These are phyloP conservation scores for Medicago truncatula DNA, from an alignment of 306 rosid species.

Conservation along the genomic window DNA sequence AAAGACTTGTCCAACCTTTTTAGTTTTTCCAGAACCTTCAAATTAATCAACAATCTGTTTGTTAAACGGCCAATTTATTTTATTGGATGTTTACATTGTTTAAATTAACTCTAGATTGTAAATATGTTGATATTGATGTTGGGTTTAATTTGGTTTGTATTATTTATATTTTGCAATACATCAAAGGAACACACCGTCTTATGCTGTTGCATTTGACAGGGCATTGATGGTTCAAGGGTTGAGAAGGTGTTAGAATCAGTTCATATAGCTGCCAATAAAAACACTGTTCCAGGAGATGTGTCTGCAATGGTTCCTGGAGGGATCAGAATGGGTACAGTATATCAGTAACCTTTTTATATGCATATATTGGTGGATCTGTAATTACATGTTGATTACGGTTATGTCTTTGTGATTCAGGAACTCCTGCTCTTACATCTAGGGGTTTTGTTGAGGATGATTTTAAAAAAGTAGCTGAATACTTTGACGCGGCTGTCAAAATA, in stretches of 20 bases:
- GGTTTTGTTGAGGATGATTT: slow-evolving; percentile 89
- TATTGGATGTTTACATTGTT: neutral
- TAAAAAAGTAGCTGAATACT: slow-evolving; percentile 80
- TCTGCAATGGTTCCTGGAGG: slow-evolving; percentile 99
- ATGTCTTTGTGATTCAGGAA: slow-evolving; percentile 56
- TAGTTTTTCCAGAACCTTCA: slow-evolving; percentile 1
- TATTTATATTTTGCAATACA: slow-evolving; percentile 16
- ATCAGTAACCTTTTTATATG: slow-evolving; percentile 26
- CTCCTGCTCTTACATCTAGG: slow-evolving; percentile 97
- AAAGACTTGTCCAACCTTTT: too few species aligned
- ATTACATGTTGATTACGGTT: slow-evolving; percentile 26
- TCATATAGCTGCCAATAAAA: slow-evolving; percentile 95
- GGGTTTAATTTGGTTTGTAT: neutral
- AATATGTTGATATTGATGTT: slow-evolving; percentile 24
- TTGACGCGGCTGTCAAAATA: slow-evolving; percentile 81
- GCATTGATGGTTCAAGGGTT: slow-evolving; percentile 94
- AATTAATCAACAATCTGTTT: slow-evolving; percentile 35
- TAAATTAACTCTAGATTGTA: slow-evolving; percentile 1
- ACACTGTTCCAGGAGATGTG: slow-evolving; percentile 96
- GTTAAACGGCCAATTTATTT: slow-evolving; percentile 20
- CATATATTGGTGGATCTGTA: slow-evolving; percentile 26
- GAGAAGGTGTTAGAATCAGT: slow-evolving; percentile 90
- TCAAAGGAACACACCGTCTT: slow-evolving; percentile 2
- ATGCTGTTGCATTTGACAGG: slow-evolving; percentile 55
- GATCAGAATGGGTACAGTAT: slow-evolving; percentile 82